A percentile compares a stretch with the other conserved stretches of the same genome.
These are phyloP conservation scores for Neostapfia colusana DNA, from an alignment of 176 grass and related monocot genomes.

Conservation along the genomic window DNA sequence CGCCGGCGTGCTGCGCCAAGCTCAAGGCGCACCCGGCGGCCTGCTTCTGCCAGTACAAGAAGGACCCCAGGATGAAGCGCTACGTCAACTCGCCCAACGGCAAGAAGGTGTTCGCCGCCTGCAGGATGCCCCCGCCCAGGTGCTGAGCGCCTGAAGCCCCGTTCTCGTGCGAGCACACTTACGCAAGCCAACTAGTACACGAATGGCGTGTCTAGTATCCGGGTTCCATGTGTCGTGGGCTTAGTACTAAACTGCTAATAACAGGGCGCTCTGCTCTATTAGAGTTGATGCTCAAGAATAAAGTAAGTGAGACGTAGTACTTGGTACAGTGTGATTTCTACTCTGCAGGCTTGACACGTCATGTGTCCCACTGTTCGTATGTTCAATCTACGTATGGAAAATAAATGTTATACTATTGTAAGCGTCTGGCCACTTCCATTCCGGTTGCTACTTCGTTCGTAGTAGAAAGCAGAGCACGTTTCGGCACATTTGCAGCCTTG, in stretches of 20 bases:
- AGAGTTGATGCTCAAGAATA: slow-evolving; percentile 12
- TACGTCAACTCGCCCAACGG: slow-evolving; percentile 90
- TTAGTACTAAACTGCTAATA: background rate
- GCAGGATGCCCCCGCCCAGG: slow-evolving; percentile 43
- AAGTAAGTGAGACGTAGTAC: background rate
- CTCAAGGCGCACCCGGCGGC: slow-evolving; percentile 67
- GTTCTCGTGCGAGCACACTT: too few species aligned
- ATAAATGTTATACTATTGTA: background rate
- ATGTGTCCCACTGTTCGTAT: background rate
- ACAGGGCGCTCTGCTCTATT: background rate
- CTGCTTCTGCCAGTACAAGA: slow-evolving; percentile 91
- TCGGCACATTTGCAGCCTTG: background rate
- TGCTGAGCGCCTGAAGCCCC: background rate
- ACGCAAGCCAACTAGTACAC: background rate
- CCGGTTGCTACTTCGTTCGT: too few species aligned
- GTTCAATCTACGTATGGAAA: background rate
- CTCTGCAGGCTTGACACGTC: background rate
- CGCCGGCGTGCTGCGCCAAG: slow-evolving; percentile 62
- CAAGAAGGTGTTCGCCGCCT: slow-evolving; percentile 74
- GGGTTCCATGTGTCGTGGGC: background rate
- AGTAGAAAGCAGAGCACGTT: too few species aligned
- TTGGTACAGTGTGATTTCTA: background rate
- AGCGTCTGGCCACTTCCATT: background rate
- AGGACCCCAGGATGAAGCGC: slow-evolving; percentile 60
- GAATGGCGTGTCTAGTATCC: background rate